Evolutionary conservation across 352 stramenopile genomes (phyloP), one percentile per base, ranked within the genome.

Genomic region (Pythium rhizo-oryzae): DNA sequence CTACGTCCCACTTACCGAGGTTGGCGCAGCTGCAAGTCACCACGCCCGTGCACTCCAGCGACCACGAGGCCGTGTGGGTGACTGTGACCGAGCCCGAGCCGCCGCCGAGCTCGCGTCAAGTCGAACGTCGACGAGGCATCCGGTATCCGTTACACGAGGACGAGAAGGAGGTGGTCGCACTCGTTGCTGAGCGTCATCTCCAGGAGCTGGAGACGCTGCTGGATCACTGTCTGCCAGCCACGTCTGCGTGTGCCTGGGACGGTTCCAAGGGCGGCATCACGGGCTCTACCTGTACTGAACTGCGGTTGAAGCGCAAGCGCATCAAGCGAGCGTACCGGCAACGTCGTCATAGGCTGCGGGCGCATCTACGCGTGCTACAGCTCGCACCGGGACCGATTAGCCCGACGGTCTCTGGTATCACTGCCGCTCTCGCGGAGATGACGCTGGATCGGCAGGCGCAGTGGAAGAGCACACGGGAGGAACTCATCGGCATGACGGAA

Each of bases 1-100:
- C 12, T n/a, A 33, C 33, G 3, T 7, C 7, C 11, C 5, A 6
- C 19, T 1, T 49, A 3, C n/a, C 12, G 8, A 33, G 21, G 12
- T 5, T 49, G 1, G 19, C 23, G 1, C 4, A 13, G 2, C 15
- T 60, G 8, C 9, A 46, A 2, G 21, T 41, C 16, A 11, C 18
- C 2, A 16, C 33, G 15, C 53, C 53, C 15, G 18, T 33, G 18
- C 4, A 8, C 8, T 1, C 1, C 1, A 60, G 53, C 35, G 53
- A 60, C 19, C 53, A 60, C n/a, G 19, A 60, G 19, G 53, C 53
- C 4, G 53, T 60, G 5, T 35, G n/a, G 12, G 19, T 60, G n/a
- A 3, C 4, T 11, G 11, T 52, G 4, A 25, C 37, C 37, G 37
- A 43, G 37, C 37, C 37, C 37, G 5, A 23, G 18, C 46, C 19